Evolutionary conservation across 768 basidiomycete genomes (phyloP).

Genomic region (Boletus edulis): DNA sequence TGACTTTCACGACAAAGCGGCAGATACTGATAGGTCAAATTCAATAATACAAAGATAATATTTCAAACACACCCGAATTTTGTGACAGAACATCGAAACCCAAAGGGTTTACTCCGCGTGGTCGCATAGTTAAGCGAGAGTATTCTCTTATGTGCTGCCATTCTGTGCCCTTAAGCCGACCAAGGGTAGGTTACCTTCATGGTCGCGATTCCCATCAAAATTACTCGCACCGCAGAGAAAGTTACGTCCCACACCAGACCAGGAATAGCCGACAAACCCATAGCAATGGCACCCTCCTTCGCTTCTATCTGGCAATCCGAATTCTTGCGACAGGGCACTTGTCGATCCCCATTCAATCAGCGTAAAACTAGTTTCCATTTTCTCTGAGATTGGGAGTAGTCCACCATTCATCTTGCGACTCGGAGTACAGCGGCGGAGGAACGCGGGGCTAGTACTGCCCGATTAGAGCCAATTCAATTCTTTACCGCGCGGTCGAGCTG

Average conservation of each 20-base stretch:
- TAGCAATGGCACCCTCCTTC: neutral
- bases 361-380: neutral
- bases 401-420: conserved; percentile 4
- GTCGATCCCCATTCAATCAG: conserved; percentile 4
- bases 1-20: neutral
- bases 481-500: neutral
- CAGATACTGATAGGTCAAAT: neutral
- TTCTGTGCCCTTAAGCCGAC: neutral
- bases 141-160: neutral
- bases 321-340: neutral
- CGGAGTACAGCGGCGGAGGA: neutral
- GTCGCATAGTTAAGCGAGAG: neutral
- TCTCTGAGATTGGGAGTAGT: conserved; percentile 8
- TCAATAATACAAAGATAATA: neutral
- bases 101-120: neutral
- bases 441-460: neutral
- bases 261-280: conserved; percentile 1
- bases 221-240: neutral
- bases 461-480: neutral
- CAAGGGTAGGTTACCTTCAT: neutral
- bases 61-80: neutral
- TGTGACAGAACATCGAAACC: neutral
- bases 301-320: neutral
- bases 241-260: neutral
- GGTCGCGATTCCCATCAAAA: conserved; percentile 3